phyloP scores from a whole-genome alignment of 2,329 filamentous ascomycete species.

The Apiospora saccharicola region DNA sequence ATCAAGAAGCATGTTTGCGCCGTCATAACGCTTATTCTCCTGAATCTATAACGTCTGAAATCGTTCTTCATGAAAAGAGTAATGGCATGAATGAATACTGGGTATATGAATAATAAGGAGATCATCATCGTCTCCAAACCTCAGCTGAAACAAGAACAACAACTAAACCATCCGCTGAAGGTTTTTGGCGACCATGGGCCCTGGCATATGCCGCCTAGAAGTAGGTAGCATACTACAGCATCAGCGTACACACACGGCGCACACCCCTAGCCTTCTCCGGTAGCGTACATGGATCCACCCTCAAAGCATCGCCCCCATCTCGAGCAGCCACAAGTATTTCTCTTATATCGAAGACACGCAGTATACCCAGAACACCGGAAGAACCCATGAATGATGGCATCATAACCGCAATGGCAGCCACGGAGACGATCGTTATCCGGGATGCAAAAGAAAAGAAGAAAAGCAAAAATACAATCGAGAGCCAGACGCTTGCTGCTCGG shows the following conservation, averaged over 20 bases:
- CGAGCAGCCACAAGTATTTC: neutral
- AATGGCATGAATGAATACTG: slow-evolving; percentile 14
- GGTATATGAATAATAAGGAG: slow-evolving; percentile 17
- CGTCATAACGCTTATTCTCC: neutral
- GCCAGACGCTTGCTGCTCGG: neutral
- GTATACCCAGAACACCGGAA: slow-evolving; percentile 14
- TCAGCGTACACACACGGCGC: neutral
- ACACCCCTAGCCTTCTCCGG: neutral
- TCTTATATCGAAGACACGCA: neutral
- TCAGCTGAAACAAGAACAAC: neutral
- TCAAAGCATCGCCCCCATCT: neutral
- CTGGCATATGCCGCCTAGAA: too few species aligned
- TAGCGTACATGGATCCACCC: neutral
- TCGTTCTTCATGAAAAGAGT: slow-evolving; percentile 16
- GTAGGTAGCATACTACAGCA: neutral
- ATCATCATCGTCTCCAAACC: slow-evolving; percentile 5
- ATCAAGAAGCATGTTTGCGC: neutral
- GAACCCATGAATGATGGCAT: neutral
- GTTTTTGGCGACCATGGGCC: neutral
- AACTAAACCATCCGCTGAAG: neutral
- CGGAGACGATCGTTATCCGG: slow-evolving; percentile 16
- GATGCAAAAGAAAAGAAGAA: slow-evolving; percentile 7
- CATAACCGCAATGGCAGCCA: neutral
- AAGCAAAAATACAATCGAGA: neutral
- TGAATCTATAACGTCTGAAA: slow-evolving; percentile 1